Evolutionary conservation across 1,284 basidiomycete species (phyloP), one percentile per base, ranked within the genome.

Genomic region (Ceratobasidium theobromae): DNA sequence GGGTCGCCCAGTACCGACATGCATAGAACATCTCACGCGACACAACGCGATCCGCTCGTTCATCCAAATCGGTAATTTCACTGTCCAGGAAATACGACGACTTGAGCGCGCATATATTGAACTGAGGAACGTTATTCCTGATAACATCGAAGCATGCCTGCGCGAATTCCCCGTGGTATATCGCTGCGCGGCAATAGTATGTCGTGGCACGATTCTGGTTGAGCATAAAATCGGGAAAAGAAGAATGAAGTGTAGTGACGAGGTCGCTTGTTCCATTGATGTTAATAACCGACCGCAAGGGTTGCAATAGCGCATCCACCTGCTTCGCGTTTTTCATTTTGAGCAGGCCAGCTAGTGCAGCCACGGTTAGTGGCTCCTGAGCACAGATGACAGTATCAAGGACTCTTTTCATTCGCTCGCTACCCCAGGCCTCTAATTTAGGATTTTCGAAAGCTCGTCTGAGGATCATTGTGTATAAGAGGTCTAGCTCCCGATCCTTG

Each of bases 81-180:
- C 16, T 1, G 27, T 62, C 58, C 0, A 40, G 35, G 14, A 27
- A 2, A 27, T 2, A 52, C 3, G 58, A 52, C 14, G 46, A 40
- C 21, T 38, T 21, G n/a, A 60, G 12, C n/a, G 21, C 23, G 18
- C 57, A 49, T 27, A 49, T 60, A 32, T 60, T 60, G 57, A 60
- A 60, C 30, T 32, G 45, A 27, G 27, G 38, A 16, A 14, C 28
- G 3, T 8, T 25, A 2, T 11, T 21, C 12, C 21, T 12, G 57
- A 60, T 49, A 5, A 21, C 30, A 2, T 32, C 12, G 16, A 60
- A 16, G 21, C 57, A 60, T 2, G 11, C 8, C 11, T 21, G n/a
- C 14, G 57, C 30, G 2, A 60, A 11, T 1, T 12, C 16, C 2
- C 16, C 6, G 32, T 60, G 9, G 14, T 25, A 18, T 2, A 14